Evolutionary conservation across 768 basidiomycete species (phyloP), one percentile per base, ranked within the genome.

Genomic region (Hericium rajendrae): DNA sequence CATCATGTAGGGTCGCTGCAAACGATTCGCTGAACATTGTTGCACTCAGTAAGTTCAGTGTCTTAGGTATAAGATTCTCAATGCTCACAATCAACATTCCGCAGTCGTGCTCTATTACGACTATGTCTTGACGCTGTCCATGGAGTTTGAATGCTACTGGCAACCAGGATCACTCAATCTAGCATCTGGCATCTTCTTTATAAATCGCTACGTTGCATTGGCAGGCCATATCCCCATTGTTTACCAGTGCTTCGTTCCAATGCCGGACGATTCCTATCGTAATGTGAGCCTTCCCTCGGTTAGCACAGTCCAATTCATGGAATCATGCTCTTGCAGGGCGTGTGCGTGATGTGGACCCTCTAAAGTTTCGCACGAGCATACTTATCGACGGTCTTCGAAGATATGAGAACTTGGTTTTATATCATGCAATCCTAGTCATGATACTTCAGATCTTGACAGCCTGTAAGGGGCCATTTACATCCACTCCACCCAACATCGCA

Each of bases 131-230:
- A 82, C 81, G 0, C 60, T 82, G 4, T 50, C 60, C 0, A 53
- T 58, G 28, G 81, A 82, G 58, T 67, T 77, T 6, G 70, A 73
- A 20, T 65, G 71, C 13, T 76, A 75, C 65, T 82, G 81, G 80
- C 60, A 50, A 9, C 18, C 49, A 6, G 20, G 53, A 16, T 16
- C 38, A 9, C 32, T 62, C 59, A 61, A 55, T 6, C 57, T 50
- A 43, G 53, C 58, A 3, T 64, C 66, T 2, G 2, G 51, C 9
- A 3, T 64, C 6, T 69, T 65, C 50, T 58, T 68, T 24, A 28
- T 56, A 24, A 62, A 62, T 32, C 60, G 68, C 13, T 69, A 69
- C 48, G 10, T 57, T 6, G 57, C 64, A 8, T n/a, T 67, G 32
- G 6, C 66, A 12, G 61, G 59, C 12, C 61, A 65, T 38, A 13